Evolutionary conservation across 2,329 filamentous ascomycete genomes (phyloP).

Genomic region (Cyphellophora attinorum): DNA sequence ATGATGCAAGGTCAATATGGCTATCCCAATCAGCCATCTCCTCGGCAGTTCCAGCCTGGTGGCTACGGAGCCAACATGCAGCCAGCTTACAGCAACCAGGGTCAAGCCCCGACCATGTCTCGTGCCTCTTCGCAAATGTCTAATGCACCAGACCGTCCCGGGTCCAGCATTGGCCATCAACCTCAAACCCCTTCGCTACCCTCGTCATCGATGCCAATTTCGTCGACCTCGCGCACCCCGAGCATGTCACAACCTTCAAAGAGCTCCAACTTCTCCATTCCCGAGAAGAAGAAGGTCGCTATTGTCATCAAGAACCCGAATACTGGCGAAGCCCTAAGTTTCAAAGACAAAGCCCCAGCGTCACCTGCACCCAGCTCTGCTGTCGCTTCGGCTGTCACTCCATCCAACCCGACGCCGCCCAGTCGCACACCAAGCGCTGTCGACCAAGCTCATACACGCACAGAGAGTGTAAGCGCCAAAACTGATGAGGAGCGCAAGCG

Average conservation of each 20-base stretch:
- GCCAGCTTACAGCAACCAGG: conserved; percentile 39
- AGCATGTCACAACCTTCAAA: conserved; percentile 52
- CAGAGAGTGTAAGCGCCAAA: conserved; percentile 63
- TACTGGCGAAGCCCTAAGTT: conserved; percentile 64
- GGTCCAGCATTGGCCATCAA: conserved; percentile 49
- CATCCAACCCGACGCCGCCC: conserved; percentile 69
- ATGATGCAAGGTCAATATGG: conserved; percentile 22
- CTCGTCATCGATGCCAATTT: conserved; percentile 34
- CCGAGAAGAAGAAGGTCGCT: conserved; percentile 57
- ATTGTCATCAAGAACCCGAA: conserved; percentile 72
- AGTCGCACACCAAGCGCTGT: conserved; percentile 61
- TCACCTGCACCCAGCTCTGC: conserved; percentile 31
- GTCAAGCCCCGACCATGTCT: conserved; percentile 56
- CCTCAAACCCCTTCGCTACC: conserved; percentile 35
- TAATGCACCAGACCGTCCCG: conserved; percentile 51
- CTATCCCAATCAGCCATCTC: conserved; percentile 35
- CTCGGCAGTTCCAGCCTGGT: conserved; percentile 40
- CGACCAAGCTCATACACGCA: conserved; percentile 55
- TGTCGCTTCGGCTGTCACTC: conserved; percentile 50
- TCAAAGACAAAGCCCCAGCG: conserved; percentile 40
- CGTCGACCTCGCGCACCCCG: conserved; percentile 47
- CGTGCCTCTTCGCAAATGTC: conserved; percentile 73
- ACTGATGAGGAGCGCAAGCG: conserved; percentile 72
- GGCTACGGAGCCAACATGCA: conserved; percentile 39
- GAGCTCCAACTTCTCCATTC: conserved; percentile 53